phyloP scores from a whole-genome alignment of 495 filamentous ascomycete species.

The Penicillium pancosmium region DNA sequence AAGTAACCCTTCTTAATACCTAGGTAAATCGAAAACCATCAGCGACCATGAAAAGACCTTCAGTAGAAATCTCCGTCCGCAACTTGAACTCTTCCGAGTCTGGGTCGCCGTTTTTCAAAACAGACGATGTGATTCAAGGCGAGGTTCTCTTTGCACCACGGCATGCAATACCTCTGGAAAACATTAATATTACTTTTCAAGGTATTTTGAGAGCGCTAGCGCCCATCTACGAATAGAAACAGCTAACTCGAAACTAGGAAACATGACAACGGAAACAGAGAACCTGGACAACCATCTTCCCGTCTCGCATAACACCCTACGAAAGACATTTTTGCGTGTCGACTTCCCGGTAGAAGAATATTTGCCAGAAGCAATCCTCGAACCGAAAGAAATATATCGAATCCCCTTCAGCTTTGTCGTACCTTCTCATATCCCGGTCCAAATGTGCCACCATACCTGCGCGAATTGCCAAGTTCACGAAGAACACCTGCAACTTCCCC shows the following conservation, averaged over 20 bases:
- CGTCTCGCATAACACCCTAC: background rate
- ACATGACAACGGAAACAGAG: slow-evolving; percentile 5
- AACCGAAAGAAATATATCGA: background rate
- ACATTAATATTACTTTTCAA: slow-evolving; percentile 10
- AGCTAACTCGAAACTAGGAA: background rate
- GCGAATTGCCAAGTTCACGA: slow-evolving; percentile 5
- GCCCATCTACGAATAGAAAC: background rate
- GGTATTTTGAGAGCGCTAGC: background rate
- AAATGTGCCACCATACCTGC: slow-evolving; percentile 12
- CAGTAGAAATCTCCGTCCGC: slow-evolving; percentile 1
- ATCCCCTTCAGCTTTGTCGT: slow-evolving; percentile 11
- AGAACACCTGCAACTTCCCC: slow-evolving; percentile 13
- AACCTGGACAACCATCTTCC: slow-evolving; percentile 12
- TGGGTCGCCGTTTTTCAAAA: slow-evolving; percentile 4
- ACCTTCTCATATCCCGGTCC: slow-evolving; percentile 8
- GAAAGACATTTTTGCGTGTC: background rate
- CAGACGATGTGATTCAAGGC: slow-evolving; percentile 8
- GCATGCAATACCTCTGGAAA: background rate
- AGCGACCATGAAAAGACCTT: background rate
- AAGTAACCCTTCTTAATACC: too few species aligned
- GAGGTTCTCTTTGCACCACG: slow-evolving; percentile 8
- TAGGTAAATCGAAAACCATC: too few species aligned
- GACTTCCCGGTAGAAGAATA: background rate
- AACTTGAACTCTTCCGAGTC: background rate
- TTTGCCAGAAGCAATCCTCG: background rate